Base-by-base conservation (phyloP, 2,329 filamentous ascomycete species). In the Boeremia lycopersici region DNA sequence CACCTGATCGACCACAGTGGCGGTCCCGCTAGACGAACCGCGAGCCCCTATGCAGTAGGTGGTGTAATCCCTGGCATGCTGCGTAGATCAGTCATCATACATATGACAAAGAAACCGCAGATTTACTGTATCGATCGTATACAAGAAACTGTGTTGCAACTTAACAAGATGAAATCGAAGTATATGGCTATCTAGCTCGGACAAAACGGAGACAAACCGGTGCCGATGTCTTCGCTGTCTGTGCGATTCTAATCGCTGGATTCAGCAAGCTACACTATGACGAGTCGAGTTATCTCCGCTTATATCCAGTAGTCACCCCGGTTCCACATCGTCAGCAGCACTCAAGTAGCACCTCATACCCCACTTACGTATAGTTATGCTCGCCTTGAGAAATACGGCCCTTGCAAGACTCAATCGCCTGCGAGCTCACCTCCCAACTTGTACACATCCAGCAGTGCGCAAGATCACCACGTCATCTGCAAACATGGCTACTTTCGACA, bases 401-500 rank as follows among this genome's bases (percentile, higher is more conserved):
- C 41, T 67, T 1, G 40, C 54, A 48, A 58, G 64, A 51, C 50
- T 70, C 8, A 44, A 35, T 30, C 48, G 45, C 13, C 39, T 64
- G 1, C 48, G 53, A 33, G 36, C 41, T 12, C 68, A 67, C 5
- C 19, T 67, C 15, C 31, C 30, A n/a, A n/a, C 15, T n/a, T 50
- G 4, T 38, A 39, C 25, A 15, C 41, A 9, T 40, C 15, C 5
- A 28, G 19, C 31, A 7, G 31, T 38, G 2, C 64, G 59, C n/a
- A 48, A 40, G 7, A 55, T 71, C 12, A 61, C 62, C 38, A 66
- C 66, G 40, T 70, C 72, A 62, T 64, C 63, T 6, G 34, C 64
- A 36, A 67, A 46, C 35, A 82, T 82, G 79, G 62, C 77, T 13
- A 68, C 68, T 29, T 64, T 83, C 10, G 72, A 72, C 15, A 77